Conservation (phyloP, 768 basidiomycete species). For the Russula ochroleuca region DNA sequence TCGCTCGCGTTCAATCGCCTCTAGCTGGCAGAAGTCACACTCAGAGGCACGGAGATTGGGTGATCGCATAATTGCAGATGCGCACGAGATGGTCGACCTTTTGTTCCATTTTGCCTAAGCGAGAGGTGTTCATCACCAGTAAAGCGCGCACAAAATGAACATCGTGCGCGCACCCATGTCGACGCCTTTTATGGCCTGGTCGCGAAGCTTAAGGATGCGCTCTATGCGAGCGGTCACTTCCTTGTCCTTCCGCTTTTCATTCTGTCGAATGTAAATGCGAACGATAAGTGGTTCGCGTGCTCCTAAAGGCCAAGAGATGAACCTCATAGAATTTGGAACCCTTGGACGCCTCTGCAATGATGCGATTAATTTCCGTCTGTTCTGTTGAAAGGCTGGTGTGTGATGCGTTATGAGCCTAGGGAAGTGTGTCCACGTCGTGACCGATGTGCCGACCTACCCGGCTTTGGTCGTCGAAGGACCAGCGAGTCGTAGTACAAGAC, state of each 20-base stretch:
- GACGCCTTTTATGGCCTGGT: conserved; percentile 51
- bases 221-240: conserved; percentile 75
- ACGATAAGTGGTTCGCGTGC: neutral
- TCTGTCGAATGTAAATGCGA: conserved; percentile 40
- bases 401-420: neutral
- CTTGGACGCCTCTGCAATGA: conserved; percentile 87
- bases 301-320: conserved; percentile 27
- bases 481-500: conserved; percentile 73
- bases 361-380: conserved; percentile 78
- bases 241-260: conserved; percentile 87
- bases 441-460: conserved; percentile 48
- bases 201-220: conserved; percentile 59
- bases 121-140: neutral
- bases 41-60: neutral
- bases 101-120: conserved; percentile 54
- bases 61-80: neutral
- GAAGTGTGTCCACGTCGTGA: neutral
- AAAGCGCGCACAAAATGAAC: neutral
- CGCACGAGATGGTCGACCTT: conserved; percentile 68
- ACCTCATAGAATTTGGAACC: conserved; percentile 92
- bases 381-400: conserved; percentile 70
- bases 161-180: conserved; percentile 48
- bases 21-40: conserved; percentile 42
- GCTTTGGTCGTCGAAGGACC: conserved; percentile 89
- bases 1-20: conserved; percentile 65